These are phyloP conservation scores for Binderoboletus segoi DNA, from an alignment of 1,284 basidiomycete species.

Conservation along the genomic window DNA sequence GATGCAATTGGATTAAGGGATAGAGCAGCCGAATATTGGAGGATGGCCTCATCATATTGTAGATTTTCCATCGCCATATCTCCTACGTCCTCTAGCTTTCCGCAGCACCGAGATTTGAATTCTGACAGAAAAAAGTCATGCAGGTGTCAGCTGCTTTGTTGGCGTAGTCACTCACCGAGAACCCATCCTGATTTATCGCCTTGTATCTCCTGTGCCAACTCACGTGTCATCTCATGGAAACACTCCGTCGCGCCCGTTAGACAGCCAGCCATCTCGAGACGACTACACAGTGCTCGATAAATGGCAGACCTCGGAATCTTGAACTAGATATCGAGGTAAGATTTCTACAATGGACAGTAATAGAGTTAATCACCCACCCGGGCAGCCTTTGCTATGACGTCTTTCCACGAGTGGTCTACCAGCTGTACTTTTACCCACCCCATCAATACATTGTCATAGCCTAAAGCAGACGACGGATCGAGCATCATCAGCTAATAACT, in stretches of 20 bases:
- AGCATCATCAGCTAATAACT: neutral
- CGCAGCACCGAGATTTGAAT: neutral
- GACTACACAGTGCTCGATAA: no score
- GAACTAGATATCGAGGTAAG: no score
- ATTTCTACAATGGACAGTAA: no score
- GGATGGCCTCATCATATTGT: neutral
- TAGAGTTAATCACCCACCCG: no score
- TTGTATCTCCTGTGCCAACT: neutral
- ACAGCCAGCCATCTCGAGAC: no score
- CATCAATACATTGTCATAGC: neutral
- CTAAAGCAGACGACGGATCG: neutral
- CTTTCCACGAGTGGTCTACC: neutral
- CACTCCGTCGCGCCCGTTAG: no score
- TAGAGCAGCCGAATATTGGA: neutral
- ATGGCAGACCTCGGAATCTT: no score
- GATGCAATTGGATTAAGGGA: neutral
- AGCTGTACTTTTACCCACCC: neutral
- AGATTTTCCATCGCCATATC: neutral
- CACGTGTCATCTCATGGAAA: neutral
- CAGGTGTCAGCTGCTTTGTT: rapidly evolving
- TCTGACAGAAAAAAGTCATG: neutral
- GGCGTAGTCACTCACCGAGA: neutral
- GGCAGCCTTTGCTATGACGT: neutral
- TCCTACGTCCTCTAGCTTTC: neutral
- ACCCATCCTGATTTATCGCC: neutral